Conservation (phyloP, 371 early-diverging fungal species). For the Astathelohania contejeani region DNA sequence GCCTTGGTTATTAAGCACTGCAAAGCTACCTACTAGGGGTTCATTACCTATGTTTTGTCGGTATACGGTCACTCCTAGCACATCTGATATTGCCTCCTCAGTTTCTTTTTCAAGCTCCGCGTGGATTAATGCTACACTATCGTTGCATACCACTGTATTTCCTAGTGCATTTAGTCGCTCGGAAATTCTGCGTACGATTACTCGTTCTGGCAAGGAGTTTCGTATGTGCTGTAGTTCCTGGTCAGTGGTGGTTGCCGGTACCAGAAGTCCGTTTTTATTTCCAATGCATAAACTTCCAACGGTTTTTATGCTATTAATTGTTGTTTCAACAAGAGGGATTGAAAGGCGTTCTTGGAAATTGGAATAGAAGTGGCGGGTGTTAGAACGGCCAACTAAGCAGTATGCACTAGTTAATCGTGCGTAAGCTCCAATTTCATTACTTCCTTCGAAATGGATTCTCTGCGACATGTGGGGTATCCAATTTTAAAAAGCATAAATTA, state of each 20-base stretch:
- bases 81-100: conserved; percentile 91
- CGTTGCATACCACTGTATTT: conserved; percentile 97
- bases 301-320: conserved; percentile 89
- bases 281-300: conserved; percentile 82
- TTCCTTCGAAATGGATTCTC: conserved; percentile 70
- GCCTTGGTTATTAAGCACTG: conserved; percentile 87
- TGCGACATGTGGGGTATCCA: background rate
- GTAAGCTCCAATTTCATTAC: conserved; percentile 92
- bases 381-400: conserved; percentile 90
- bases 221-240: conserved; percentile 95
- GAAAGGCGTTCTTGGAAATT: conserved; percentile 66
- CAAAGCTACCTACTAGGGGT: conserved; percentile 90
- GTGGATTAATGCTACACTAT: conserved; percentile 93
- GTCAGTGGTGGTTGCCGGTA: conserved; percentile 88
- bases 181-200: conserved; percentile 83
- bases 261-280: conserved; percentile 84
- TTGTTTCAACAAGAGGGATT: conserved; percentile 91
- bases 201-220: conserved; percentile 81
- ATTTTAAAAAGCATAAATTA: too few relatives aligned
- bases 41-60: conserved; percentile 91
- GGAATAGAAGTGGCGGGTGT: conserved; percentile 55
- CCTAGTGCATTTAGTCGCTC: conserved; percentile 94
- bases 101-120: conserved; percentile 80
- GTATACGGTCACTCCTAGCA: conserved; percentile 89
- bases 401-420: conserved; percentile 92